These are phyloP conservation scores for Thermothielavioides terrestris DNA, from an alignment of 495 filamentous ascomycete genomes.

Conservation along the genomic window DNA sequence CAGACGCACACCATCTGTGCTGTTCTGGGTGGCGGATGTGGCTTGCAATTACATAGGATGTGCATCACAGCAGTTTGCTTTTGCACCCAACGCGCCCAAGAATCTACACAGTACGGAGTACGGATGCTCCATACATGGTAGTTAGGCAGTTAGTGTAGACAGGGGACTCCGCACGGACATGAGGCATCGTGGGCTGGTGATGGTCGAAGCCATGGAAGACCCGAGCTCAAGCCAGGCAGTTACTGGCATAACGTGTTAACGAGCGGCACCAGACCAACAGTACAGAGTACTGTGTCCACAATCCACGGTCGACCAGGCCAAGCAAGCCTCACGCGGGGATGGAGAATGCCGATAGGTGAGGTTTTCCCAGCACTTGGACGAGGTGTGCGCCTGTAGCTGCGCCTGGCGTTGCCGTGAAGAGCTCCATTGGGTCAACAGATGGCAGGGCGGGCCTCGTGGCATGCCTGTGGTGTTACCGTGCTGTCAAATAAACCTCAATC, in stretches of 20 bases:
- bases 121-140: slow-evolving; percentile 7
- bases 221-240: too few species aligned
- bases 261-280: too few species aligned
- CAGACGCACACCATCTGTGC: background rate
- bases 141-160: slow-evolving; percentile 10
- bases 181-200: background rate
- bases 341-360: slow-evolving; percentile 4
- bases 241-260: slow-evolving; percentile 11
- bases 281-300: too few species aligned
- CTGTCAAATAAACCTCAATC: background rate
- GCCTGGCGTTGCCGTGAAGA: background rate
- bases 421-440: background rate
- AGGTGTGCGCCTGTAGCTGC: background rate
- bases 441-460: background rate
- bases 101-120: too few species aligned
- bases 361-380: slow-evolving; percentile 4
- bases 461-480: background rate
- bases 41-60: slow-evolving; percentile 7
- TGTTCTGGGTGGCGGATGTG: slow-evolving; percentile 1
- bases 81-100: slow-evolving; percentile 20
- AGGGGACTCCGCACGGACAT: background rate
- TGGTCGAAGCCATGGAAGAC: too few species aligned
- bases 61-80: slow-evolving; percentile 12
- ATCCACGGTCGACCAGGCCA: too few species aligned
- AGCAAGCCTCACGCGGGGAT: background rate